Conservation (phyloP, 306 rosid genomes). For the Senna siamea region DNA sequence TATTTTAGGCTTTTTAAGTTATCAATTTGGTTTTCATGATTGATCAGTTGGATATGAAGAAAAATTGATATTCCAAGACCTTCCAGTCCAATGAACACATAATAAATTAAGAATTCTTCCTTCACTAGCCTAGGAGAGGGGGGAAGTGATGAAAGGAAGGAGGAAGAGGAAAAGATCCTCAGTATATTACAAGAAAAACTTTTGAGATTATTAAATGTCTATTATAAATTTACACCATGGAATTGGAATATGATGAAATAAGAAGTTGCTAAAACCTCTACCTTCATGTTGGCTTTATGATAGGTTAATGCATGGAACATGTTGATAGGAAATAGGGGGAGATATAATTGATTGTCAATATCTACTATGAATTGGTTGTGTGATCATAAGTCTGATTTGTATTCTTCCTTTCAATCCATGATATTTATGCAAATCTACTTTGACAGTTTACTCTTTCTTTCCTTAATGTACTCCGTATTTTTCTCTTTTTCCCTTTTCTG, state of each 20-base stretch:
- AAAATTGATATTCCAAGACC: constrained; percentile 10
- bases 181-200: constrained; percentile 4
- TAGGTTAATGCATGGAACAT: neutral
- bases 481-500: no score
- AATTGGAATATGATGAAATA: constrained; percentile 15
- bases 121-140: constrained; percentile 15
- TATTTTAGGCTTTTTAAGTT: constrained; percentile 4
- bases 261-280: constrained; percentile 4
- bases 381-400: neutral
- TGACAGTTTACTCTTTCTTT: neutral
- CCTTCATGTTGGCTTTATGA: neutral
- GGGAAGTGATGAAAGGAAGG: constrained; percentile 12
- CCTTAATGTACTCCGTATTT: no score
- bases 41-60: constrained; percentile 14
- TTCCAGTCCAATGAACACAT: neutral
- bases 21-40: constrained; percentile 17
- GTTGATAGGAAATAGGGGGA: neutral
- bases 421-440: constrained; percentile 5
- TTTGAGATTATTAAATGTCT: neutral
- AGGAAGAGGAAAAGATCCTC: constrained; percentile 4
- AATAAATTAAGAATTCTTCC: constrained; percentile 13
- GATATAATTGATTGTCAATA: constrained; percentile 3
- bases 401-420: neutral
- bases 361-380: neutral
- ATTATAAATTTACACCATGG: neutral